Conservation (phyloP, 2,329 filamentous ascomycete species). For the Ascocoryne sarcoides region DNA sequence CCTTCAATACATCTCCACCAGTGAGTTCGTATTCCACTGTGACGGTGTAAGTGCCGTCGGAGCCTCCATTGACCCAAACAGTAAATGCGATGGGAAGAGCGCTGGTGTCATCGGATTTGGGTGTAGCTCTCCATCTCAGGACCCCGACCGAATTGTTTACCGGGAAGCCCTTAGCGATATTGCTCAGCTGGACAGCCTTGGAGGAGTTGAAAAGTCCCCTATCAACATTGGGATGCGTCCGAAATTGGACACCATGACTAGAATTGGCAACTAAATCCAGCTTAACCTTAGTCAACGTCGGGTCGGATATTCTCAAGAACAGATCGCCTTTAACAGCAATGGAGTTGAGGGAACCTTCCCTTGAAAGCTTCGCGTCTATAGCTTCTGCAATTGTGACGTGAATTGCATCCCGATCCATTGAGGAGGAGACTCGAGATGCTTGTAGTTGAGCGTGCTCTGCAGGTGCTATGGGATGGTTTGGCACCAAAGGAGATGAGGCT, state of each 20-base stretch:
- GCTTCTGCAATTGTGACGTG: slow-evolving; percentile 81
- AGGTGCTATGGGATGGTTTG: slow-evolving; percentile 38
- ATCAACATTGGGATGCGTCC: slow-evolving; percentile 95
- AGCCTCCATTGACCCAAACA: slow-evolving; percentile 91
- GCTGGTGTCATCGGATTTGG: slow-evolving; percentile 69
- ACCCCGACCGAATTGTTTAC: slow-evolving; percentile 91
- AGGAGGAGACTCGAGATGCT: slow-evolving; percentile 53
- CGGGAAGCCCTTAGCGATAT: slow-evolving; percentile 80
- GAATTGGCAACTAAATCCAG: slow-evolving; percentile 69
- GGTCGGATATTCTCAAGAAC: slow-evolving; percentile 81
- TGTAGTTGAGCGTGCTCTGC: slow-evolving; percentile 40
- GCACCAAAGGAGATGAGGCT: slow-evolving; percentile 55
- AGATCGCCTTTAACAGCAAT: slow-evolving; percentile 88
- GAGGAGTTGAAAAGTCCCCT: slow-evolving; percentile 74
- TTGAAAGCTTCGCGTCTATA: slow-evolving; percentile 81
- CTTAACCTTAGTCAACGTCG: slow-evolving; percentile 84
- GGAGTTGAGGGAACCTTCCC: slow-evolving; percentile 79
- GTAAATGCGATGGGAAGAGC: slow-evolving; percentile 92
- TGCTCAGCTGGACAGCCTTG: slow-evolving; percentile 83
- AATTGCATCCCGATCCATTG: slow-evolving; percentile 72
- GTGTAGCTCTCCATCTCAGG: slow-evolving; percentile 81
- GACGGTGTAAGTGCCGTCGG: slow-evolving; percentile 72
- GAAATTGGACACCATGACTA: slow-evolving; percentile 80
- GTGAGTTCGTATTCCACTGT: slow-evolving; percentile 95
- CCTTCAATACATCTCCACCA: slow-evolving; percentile 66